A percentile compares a stretch with the other conserved stretches of the same genome.
phyloP scores from a whole-genome alignment of 2,329 filamentous ascomycete species.

The Sphaerulina vaccinii region DNA sequence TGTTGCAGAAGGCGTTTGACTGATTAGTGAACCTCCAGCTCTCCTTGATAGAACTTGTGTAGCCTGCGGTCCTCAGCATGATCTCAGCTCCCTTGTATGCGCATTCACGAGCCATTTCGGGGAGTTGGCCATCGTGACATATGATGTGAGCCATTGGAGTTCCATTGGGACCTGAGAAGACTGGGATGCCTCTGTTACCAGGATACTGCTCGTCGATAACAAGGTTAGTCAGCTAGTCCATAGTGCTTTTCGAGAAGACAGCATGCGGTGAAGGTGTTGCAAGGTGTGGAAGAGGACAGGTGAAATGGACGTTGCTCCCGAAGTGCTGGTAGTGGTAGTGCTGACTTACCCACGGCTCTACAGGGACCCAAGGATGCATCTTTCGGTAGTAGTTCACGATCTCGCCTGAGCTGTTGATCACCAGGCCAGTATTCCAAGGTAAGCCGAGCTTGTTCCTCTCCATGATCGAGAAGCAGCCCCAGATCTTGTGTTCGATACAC shows the following conservation, averaged over 20 bases:
- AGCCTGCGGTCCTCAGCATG: constrained; percentile 30
- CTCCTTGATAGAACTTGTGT: constrained; percentile 30
- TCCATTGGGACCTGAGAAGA: constrained; percentile 27
- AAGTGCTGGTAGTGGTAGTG: too few relatives aligned
- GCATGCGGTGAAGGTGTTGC: too few relatives aligned
- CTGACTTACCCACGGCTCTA: constrained; percentile 26
- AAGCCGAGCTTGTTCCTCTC: constrained; percentile 29
- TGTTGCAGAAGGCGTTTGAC: constrained; percentile 29
- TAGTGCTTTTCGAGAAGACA: constrained; percentile 1
- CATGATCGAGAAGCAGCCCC: constrained; percentile 37
- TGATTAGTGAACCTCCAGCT: constrained; percentile 32
- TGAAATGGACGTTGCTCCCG: too few relatives aligned
- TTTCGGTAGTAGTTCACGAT: constrained; percentile 33
- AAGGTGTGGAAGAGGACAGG: too few relatives aligned
- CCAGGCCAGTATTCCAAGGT: constrained; percentile 31
- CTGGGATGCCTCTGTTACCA: constrained; percentile 28
- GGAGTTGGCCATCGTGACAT: constrained; percentile 34
- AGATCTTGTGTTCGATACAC: constrained; percentile 30
- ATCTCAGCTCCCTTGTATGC: constrained; percentile 32
- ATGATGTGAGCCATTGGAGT: constrained; percentile 31
- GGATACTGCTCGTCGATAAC: constrained; percentile 22
- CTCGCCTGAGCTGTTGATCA: constrained; percentile 27
- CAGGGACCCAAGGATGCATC: constrained; percentile 32
- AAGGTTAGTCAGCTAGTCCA: neutral
- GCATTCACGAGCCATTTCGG: constrained; percentile 33